phyloP scores from a whole-genome alignment of 176 grass and related monocot species.

The Carex kokanica region DNA sequence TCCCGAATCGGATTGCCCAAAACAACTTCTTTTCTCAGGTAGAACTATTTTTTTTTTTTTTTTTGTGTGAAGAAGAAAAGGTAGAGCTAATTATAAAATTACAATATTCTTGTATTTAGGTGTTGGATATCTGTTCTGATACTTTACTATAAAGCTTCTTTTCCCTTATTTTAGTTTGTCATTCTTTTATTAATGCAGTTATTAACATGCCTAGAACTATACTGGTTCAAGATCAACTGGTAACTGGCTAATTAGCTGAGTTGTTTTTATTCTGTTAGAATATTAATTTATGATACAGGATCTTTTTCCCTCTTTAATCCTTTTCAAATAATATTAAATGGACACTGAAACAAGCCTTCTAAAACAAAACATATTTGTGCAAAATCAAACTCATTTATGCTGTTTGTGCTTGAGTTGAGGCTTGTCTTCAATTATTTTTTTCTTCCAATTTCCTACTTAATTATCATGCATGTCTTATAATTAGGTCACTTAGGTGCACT shows the following conservation, averaged over 20 bases:
- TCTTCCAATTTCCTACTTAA: not conserved
- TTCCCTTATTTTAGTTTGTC: not conserved
- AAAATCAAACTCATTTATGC: not conserved
- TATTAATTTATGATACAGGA: not conserved
- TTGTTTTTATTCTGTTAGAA: not conserved
- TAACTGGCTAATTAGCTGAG: not conserved
- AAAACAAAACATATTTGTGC: not conserved
- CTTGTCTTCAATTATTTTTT: not conserved
- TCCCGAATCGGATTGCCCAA: constrained; percentile 34
- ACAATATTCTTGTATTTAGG: no score
- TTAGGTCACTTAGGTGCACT: not conserved
- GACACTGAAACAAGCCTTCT: no score
- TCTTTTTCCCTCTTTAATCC: not conserved
- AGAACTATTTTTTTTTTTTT: not conserved
- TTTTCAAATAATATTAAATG: not conserved
- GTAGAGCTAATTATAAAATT: no score
- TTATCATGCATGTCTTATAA: not conserved
- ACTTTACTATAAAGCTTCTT: not conserved
- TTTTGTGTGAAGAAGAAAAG: not conserved
- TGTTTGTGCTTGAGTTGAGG: not conserved
- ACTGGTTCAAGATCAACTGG: not conserved
- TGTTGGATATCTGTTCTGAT: not conserved
- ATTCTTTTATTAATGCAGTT: not conserved
- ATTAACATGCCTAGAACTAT: not conserved
- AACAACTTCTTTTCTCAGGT: constrained; percentile 33